phyloP scores from a whole-genome alignment of 306 rosid genomes.

The Carpinus fangiana region DNA sequence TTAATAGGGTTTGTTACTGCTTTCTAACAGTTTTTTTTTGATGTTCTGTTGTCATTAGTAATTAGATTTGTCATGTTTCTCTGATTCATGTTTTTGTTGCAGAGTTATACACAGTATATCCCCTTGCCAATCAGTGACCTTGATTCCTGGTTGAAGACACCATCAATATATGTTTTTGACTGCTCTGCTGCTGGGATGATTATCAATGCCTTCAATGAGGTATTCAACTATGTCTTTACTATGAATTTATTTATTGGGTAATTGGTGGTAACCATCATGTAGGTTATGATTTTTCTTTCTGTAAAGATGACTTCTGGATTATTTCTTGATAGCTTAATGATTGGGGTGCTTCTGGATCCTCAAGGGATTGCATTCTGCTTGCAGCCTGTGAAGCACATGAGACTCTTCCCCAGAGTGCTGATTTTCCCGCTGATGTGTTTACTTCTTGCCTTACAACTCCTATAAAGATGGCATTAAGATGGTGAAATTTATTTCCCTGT shows the following conservation, averaged over 20 bases:
- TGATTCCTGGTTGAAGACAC: constrained; percentile 98
- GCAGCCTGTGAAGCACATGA: constrained; percentile 98
- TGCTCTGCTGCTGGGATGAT: constrained; percentile 97
- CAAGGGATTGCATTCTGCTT: constrained; percentile 95
- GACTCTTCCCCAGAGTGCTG: constrained; percentile 97
- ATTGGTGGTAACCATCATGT: constrained; percentile 6
- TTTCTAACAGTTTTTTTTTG: constrained; percentile 17
- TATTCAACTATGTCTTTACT: constrained; percentile 31
- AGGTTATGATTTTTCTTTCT: constrained; percentile 16
- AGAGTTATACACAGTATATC: constrained; percentile 98
- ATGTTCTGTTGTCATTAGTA: background rate
- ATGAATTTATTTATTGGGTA: constrained; percentile 1
- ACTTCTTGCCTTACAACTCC: constrained; percentile 99
- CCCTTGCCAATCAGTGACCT: constrained; percentile 89
- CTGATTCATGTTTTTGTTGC: constrained; percentile 35
- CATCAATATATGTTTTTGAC: constrained; percentile 96
- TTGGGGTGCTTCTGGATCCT: constrained; percentile 66
- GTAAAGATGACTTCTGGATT: constrained; percentile 30
- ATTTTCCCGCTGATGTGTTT: constrained; percentile 97
- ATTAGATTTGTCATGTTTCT: background rate
- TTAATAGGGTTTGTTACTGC: constrained; percentile 71
- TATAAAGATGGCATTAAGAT: constrained; percentile 95
- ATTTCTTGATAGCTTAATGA: constrained; percentile 73
- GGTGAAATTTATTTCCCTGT: constrained; percentile 56
- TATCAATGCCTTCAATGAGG: constrained; percentile 83